Evolutionary conservation across 1,284 basidiomycete genomes (phyloP).

Genomic region (Thecaphora thlaspeos): DNA sequence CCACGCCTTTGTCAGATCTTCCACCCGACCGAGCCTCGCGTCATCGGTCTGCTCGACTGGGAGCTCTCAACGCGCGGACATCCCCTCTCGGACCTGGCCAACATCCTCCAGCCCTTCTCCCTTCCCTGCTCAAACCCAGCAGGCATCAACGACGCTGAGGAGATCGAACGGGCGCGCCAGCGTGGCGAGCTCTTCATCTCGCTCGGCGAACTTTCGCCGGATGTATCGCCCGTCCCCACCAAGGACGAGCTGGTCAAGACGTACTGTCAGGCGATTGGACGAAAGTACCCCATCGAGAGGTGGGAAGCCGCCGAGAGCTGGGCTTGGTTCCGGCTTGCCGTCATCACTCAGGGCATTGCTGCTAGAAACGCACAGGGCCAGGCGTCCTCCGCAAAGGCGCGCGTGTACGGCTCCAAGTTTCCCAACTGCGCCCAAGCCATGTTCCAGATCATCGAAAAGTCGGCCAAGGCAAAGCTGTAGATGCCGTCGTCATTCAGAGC

Average conservation of each 20-base stretch:
- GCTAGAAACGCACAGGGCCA: slow-evolving; percentile 80
- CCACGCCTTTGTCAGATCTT: no score
- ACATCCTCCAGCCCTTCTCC: slow-evolving; percentile 71
- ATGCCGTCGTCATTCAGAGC: no score
- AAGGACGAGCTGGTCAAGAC: slow-evolving; percentile 73
- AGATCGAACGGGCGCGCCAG: slow-evolving; percentile 7
- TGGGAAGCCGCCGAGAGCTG: slow-evolving; percentile 80
- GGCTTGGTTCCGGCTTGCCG: slow-evolving; percentile 81
- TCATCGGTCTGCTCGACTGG: slow-evolving; percentile 95
- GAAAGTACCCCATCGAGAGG: slow-evolving; percentile 70
- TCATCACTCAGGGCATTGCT: slow-evolving; percentile 90
- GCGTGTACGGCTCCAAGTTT: slow-evolving; percentile 41
- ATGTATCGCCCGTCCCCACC: slow-evolving; percentile 63
- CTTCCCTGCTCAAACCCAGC: slow-evolving; percentile 14
- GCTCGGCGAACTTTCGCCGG: slow-evolving; percentile 60
- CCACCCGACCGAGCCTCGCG: slow-evolving; percentile 83
- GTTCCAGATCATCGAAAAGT: slow-evolving; percentile 12
- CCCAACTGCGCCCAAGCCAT: slow-evolving; percentile 23
- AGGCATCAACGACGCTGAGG: slow-evolving; percentile 13
- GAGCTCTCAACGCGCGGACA: slow-evolving; percentile 75
- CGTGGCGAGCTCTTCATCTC: slow-evolving; percentile 31
- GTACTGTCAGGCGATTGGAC: slow-evolving; percentile 68
- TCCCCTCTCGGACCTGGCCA: slow-evolving; percentile 81
- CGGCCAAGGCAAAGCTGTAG: slow-evolving; percentile 6
- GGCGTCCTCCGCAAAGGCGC: slow-evolving; percentile 71